These are phyloP conservation scores for Dovyalis caffra DNA, from an alignment of 345 rosid species.

Conservation along the genomic window DNA sequence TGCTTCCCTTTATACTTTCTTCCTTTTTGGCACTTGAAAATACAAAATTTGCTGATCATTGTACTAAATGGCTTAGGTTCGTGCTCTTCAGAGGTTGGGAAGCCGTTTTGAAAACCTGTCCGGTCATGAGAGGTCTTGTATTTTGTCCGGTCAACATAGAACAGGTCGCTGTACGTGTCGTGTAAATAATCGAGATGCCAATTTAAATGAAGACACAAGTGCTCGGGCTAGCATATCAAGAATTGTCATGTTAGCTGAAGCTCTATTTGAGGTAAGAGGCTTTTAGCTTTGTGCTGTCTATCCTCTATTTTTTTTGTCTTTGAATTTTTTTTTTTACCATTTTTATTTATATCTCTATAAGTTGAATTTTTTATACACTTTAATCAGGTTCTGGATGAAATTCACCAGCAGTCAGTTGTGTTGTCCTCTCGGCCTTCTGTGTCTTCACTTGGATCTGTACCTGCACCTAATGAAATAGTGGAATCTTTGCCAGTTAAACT, in stretches of 20 bases:
- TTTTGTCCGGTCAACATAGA: conserved; percentile 84
- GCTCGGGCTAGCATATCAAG: conserved; percentile 97
- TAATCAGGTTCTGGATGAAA: conserved; percentile 96
- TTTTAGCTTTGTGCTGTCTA: neutral
- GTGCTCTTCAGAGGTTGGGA: conserved; percentile 91
- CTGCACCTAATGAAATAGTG: conserved; percentile 89
- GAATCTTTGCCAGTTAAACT: conserved; percentile 72
- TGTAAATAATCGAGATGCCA: conserved; percentile 47
- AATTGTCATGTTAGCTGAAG: conserved; percentile 97
- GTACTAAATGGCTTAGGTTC: conserved; percentile 49
- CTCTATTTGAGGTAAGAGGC: conserved; percentile 78
- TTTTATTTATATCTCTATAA: conserved; percentile 21
- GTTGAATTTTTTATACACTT: conserved; percentile 24
- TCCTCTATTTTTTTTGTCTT: neutral
- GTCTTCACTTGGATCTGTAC: conserved; percentile 89
- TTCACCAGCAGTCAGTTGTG: conserved; percentile 95
- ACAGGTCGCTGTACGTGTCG: conserved; percentile 80
- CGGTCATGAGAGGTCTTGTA: conserved; percentile 85
- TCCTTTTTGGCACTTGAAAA: neutral
- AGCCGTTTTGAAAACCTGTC: conserved; percentile 88
- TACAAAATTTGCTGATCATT: conserved; percentile 7
- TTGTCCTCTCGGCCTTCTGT: conserved; percentile 84
- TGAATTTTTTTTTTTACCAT: neutral
- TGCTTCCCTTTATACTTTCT: neutral
- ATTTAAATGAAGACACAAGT: conserved; percentile 58